Conservation (phyloP, 805 yeast genomes). For the Kazachstania martiniae region DNA sequence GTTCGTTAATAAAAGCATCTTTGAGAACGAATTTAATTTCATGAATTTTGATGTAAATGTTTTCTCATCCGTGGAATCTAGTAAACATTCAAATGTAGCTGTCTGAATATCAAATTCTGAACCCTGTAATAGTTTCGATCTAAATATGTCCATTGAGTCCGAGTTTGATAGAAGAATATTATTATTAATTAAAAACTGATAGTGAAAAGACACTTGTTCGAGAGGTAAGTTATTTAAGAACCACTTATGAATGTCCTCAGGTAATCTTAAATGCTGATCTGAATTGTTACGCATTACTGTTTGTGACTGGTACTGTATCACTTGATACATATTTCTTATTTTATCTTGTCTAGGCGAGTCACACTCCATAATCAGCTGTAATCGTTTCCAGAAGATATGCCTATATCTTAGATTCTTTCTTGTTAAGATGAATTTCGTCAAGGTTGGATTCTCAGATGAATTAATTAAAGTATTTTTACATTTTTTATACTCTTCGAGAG, state of each 20-base stretch:
- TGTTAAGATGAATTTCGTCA: too few species aligned
- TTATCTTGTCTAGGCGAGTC: slow-evolving; percentile 7
- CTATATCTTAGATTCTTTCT: too few species aligned
- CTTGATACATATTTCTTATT: slow-evolving; percentile 7
- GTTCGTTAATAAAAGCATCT: slow-evolving; percentile 12
- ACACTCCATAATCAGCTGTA: too few species aligned
- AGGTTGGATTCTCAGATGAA: too few species aligned
- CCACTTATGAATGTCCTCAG: slow-evolving; percentile 20
- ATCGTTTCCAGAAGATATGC: too few species aligned
- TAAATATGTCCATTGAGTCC: slow-evolving; percentile 6
- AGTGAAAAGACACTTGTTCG: slow-evolving; percentile 15
- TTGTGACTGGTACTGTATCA: slow-evolving; percentile 15
- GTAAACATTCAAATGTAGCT: slow-evolving; percentile 20
- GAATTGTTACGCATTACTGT: too few species aligned
- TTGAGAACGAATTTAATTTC: slow-evolving; percentile 14
- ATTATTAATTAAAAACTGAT: slow-evolving; percentile 16
- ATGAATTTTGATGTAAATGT: slow-evolving; percentile 11
- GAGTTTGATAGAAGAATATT: slow-evolving; percentile 14
- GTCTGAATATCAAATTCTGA: slow-evolving; percentile 20
- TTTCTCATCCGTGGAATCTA: slow-evolving; percentile 8
- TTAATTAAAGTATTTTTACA: neutral
- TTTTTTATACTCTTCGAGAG: neutral
- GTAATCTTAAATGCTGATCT: too few species aligned
- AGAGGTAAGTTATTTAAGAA: slow-evolving; percentile 13
- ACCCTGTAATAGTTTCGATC: slow-evolving; percentile 16